A percentile compares a stretch with the other conserved stretches of the same genome.
phyloP scores from a whole-genome alignment of 2,329 filamentous ascomycete species.

The Hymenoscyphus fraxineus region DNA sequence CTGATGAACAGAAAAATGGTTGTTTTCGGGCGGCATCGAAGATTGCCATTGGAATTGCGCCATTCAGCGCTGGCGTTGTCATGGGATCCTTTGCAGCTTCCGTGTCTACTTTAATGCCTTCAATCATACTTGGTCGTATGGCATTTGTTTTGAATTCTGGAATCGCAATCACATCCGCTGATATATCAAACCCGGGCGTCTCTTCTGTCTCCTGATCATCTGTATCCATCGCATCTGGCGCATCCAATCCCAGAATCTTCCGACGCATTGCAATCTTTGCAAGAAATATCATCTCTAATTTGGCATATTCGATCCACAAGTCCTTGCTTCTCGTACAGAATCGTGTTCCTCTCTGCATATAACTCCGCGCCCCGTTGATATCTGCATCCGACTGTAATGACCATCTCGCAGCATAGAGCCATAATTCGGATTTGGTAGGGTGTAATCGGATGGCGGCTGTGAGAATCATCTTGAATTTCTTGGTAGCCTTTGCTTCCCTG shows the following conservation, averaged over 20 bases:
- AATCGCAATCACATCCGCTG: constrained; percentile 54
- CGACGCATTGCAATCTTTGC: constrained; percentile 73
- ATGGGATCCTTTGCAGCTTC: constrained; percentile 35
- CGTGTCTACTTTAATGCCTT: constrained; percentile 51
- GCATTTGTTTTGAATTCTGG: constrained; percentile 44
- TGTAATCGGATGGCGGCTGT: constrained; percentile 76
- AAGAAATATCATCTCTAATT: constrained; percentile 89
- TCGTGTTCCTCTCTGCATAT: constrained; percentile 84
- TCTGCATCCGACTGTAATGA: constrained; percentile 76
- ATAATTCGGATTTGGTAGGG: constrained; percentile 76
- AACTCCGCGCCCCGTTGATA: constrained; percentile 78
- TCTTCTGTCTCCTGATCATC: constrained; percentile 12
- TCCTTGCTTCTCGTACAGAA: constrained; percentile 75
- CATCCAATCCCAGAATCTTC: constrained; percentile 61
- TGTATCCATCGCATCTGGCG: constrained; percentile 43
- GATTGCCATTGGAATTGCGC: constrained; percentile 90
- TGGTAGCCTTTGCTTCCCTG: constrained; percentile 61
- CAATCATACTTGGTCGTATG: constrained; percentile 46
- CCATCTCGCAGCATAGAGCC: constrained; percentile 78
- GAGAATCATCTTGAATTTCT: constrained; percentile 62
- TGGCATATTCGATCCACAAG: constrained; percentile 87
- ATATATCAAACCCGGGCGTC: constrained; percentile 22
- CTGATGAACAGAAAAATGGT: constrained; percentile 60
- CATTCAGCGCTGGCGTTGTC: constrained; percentile 76
- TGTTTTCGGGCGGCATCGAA: constrained; percentile 84